Conservation (phyloP, 192 early-diverging fungal species). For the Coemansia pectinata region DNA sequence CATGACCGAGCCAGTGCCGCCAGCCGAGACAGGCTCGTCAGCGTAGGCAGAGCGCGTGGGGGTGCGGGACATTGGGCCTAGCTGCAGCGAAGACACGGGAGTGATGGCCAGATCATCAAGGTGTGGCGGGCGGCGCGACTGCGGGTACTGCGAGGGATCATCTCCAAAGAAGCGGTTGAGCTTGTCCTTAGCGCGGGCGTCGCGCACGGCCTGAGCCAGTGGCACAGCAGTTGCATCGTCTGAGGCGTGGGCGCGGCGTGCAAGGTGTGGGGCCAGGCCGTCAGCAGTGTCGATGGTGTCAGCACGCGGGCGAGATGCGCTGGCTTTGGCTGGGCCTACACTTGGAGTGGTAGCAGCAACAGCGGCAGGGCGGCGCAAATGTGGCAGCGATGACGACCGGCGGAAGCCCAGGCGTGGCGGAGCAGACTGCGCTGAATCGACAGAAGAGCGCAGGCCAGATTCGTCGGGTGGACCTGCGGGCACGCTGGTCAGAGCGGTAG, state of each 20-base stretch:
- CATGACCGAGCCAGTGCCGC: slow-evolving; percentile 6
- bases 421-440: not conserved
- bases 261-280: slow-evolving; percentile 33
- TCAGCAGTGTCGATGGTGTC: slow-evolving; percentile 46
- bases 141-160: slow-evolving; percentile 41
- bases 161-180: slow-evolving; percentile 65
- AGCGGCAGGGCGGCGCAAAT: slow-evolving; percentile 27
- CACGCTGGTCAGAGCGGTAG: slow-evolving; percentile 41
- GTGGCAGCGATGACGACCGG: slow-evolving; percentile 47
- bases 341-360: not conserved
- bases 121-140: slow-evolving; percentile 24
- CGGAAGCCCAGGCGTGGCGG: slow-evolving; percentile 27
- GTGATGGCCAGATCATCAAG: slow-evolving; percentile 39
- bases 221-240: slow-evolving; percentile 9
- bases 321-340: not conserved
- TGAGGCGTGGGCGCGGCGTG: slow-evolving; percentile 22
- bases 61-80: slow-evolving; percentile 20
- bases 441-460: not conserved
- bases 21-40: slow-evolving; percentile 25
- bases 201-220: slow-evolving; percentile 24
- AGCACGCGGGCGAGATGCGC: slow-evolving; percentile 34
- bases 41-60: slow-evolving; percentile 33
- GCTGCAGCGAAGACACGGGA: slow-evolving; percentile 26
- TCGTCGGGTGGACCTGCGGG: slow-evolving; percentile 29
- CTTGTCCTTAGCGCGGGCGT: slow-evolving; percentile 55